Evolutionary conservation across 805 yeast species (phyloP), one percentile per base, ranked within the genome.

Genomic region (Metschnikowia bowlesiae): DNA sequence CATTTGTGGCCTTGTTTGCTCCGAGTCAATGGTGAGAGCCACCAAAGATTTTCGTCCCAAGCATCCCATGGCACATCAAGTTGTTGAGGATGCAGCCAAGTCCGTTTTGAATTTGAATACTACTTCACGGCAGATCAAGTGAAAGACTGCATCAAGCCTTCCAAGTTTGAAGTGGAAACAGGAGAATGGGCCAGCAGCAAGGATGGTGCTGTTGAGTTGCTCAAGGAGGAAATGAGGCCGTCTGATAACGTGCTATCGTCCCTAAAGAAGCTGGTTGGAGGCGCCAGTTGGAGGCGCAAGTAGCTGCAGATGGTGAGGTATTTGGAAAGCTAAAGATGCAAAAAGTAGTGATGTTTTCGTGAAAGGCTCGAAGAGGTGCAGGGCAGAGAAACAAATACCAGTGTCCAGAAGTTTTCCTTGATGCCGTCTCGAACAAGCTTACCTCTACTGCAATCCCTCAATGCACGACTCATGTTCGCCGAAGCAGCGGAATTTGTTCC

Each of bases 51-150:
- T 16, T 16, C 3, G 18, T 16, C 18, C 18, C 18, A 85, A 83
- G 55, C 97, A 92, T 63, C 96, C 96, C 13, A 73, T 87, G 68
- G 95, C 96, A 3, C 83, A 82, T 57, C 80, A 82, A 39, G 84
- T 89, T 2, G 90, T 94, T 8, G 81, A 79, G 47, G 96, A 89
- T 38, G 96, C 97, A 2, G 96, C 97, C 0, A 77, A 80, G 32
- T 74, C 83, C 26, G 96, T 94, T 6, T 73, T 94, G 54, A 84
- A 84, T 55, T 71, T 87, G 29, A 82, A 92, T 94, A 80, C 64
- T 88, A 84, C 56, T 85, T 96, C 1, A 92, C 99, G 0, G 96
- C 99, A 0, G 99, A 95, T 66, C 99, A 94, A 66, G 98, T 94
- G 6, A 99, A 94, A 62, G 94, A 95, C 67, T 91, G 98, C 70